Conservation (phyloP, 306 rosid species). For the Nissolia schottii region DNA sequence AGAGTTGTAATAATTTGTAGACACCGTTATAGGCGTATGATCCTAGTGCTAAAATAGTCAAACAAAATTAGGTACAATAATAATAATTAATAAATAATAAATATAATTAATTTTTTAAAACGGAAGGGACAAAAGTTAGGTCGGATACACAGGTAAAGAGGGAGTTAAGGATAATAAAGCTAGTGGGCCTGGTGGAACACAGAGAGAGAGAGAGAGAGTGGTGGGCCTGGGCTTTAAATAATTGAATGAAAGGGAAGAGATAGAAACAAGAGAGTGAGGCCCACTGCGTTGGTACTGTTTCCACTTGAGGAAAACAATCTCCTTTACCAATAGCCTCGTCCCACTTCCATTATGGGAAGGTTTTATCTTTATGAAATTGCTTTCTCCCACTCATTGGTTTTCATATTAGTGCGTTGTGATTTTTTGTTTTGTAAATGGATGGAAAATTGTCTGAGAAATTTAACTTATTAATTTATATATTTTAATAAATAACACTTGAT, state of each 20-base stretch:
- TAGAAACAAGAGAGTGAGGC: constrained; percentile 31
- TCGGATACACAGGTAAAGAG: constrained; percentile 7
- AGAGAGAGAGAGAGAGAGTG: not conserved
- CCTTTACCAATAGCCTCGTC: constrained; percentile 48
- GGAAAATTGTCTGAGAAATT: no score
- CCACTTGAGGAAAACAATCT: constrained; percentile 45
- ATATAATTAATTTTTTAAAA: not conserved
- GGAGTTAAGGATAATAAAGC: constrained; percentile 38
- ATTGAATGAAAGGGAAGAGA: constrained; percentile 22
- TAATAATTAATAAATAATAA: not conserved
- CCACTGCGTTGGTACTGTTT: constrained; percentile 45
- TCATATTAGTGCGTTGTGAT: not conserved
- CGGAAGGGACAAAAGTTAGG: constrained; percentile 26
- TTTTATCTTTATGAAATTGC: constrained; percentile 24
- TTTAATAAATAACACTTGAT: no score
- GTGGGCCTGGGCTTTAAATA: constrained; percentile 81
- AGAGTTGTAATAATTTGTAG: constrained; percentile 25
- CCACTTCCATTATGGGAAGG: constrained; percentile 71
- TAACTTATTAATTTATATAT: no score
- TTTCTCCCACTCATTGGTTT: constrained; percentile 14
- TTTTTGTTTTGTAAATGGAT: not conserved
- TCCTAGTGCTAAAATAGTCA: constrained; percentile 24
- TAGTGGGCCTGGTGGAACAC: constrained; percentile 53
- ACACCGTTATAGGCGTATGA: constrained; percentile 6
- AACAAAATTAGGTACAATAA: constrained; percentile 16